Evolutionary conservation across 78 protist species (phyloP).

Genomic region (Dictyostelium capitatum): DNA sequence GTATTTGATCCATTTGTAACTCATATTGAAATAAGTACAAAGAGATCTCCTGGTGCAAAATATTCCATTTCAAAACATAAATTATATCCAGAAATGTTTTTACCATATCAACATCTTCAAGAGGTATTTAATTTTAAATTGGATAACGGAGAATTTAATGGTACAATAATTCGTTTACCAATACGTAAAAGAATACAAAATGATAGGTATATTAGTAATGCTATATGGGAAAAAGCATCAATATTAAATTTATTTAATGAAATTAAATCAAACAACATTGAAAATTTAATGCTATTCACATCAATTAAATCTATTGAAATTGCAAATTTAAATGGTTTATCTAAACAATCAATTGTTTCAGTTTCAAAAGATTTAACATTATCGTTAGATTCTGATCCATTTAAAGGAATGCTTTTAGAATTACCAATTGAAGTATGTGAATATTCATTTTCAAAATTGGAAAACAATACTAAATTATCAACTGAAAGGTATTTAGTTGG

Average conservation of each 20-base stretch:
- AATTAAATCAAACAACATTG: not conserved
- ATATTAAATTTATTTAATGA: not conserved
- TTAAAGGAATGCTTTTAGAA: not conserved
- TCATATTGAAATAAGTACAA: conserved; percentile 12
- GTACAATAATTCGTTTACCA: conserved; percentile 55
- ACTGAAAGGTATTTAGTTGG: not conserved
- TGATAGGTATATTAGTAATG: not conserved
- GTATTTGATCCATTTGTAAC: conserved; percentile 51
- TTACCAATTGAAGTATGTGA: not conserved
- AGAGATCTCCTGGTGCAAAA: not conserved
- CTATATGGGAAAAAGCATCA: not conserved
- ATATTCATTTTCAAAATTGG: not conserved
- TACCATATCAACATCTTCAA: not conserved
- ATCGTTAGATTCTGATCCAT: not conserved
- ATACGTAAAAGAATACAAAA: not conserved
- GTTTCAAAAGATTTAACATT: not conserved
- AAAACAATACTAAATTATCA: not conserved
- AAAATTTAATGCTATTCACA: not conserved
- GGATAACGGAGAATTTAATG: not conserved
- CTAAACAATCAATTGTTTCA: not conserved
- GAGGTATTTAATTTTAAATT: not conserved
- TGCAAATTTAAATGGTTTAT: not conserved
- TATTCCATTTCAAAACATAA: not conserved
- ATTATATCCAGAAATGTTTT: not conserved
- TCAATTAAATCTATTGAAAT: not conserved